Evolutionary conservation across 2,329 filamentous ascomycete genomes (phyloP).

Genomic region (Claviceps arundinis): DNA sequence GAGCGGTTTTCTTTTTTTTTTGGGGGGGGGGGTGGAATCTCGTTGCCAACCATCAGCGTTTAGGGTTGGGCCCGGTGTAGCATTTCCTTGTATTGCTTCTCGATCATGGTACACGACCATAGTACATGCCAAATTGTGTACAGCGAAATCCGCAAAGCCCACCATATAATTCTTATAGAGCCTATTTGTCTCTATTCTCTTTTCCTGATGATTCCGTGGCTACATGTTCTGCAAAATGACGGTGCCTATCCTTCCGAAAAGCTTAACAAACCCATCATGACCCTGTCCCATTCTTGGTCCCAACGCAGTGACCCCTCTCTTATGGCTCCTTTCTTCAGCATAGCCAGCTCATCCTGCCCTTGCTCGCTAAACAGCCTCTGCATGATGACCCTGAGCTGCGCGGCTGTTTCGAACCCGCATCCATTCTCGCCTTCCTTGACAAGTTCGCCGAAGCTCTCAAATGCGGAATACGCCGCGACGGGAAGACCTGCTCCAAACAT

Average conservation of each 20-base stretch:
- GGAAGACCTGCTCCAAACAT: conserved; percentile 95
- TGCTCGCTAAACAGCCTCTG: conserved; percentile 45
- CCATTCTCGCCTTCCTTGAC: conserved; percentile 81
- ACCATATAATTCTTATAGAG: background rate
- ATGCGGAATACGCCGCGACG: conserved; percentile 73
- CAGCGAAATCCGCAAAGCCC: background rate
- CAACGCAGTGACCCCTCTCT: conserved; percentile 66
- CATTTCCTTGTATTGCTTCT: background rate
- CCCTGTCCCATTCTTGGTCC: conserved; percentile 85
- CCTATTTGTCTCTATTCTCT: background rate
- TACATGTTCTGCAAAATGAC: too few species aligned
- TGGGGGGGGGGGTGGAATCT: background rate
- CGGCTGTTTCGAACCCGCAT: conserved; percentile 62
- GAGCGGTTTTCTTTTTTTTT: background rate
- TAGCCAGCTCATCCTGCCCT: conserved; percentile 39
- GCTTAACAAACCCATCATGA: conserved; percentile 61
- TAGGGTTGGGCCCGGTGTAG: background rate
- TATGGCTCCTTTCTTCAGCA: conserved; percentile 54
- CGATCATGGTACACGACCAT: background rate
- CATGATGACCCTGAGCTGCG: conserved; percentile 51
- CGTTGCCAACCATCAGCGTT: background rate
- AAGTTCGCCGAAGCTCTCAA: conserved; percentile 83
- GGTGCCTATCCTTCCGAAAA: conserved; percentile 14
- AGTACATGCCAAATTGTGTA: background rate
- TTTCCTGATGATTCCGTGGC: background rate